Conservation (phyloP, 2,329 filamentous ascomycete species). For the Venturia nashicola region DNA sequence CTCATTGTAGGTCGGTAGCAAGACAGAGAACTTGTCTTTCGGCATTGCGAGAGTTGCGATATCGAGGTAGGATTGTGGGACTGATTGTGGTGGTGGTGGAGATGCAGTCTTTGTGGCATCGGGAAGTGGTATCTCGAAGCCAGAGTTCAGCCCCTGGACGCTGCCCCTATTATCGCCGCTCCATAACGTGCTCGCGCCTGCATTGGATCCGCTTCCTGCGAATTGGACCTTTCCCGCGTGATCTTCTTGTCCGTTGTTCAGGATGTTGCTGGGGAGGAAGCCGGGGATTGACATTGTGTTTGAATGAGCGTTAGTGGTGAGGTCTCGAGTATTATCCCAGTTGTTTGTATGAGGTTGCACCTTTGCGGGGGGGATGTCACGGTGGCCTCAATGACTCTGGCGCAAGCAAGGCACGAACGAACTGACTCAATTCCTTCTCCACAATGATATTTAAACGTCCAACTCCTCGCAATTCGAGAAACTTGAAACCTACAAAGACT, state of each 20-base stretch:
- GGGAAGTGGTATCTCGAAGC: not conserved
- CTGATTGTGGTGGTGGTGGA: not conserved
- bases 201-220: not conserved
- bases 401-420: too few species aligned
- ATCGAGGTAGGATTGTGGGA: slow-evolving; percentile 11
- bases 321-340: too few species aligned
- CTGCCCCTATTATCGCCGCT: not conserved
- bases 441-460: too few species aligned
- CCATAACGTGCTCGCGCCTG: slow-evolving; percentile 1
- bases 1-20: slow-evolving; percentile 98
- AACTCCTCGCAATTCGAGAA: too few species aligned
- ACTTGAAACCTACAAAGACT: too few species aligned
- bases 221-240: not conserved
- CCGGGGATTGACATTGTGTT: not conserved
- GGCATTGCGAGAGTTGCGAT: slow-evolving; percentile 19
- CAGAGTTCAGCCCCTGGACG: not conserved
- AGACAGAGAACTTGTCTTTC: slow-evolving; percentile 84
- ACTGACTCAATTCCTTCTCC: too few species aligned
- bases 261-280: not conserved
- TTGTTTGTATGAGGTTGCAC: too few species aligned
- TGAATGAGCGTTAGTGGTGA: too few species aligned
- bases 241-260: not conserved
- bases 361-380: too few species aligned
- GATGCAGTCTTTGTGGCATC: not conserved
- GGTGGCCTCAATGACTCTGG: too few species aligned